Evolutionary conservation across 1,284 basidiomycete genomes (phyloP), one percentile per base, ranked within the genome.

Genomic region (Ceratobasidium sp.): DNA sequence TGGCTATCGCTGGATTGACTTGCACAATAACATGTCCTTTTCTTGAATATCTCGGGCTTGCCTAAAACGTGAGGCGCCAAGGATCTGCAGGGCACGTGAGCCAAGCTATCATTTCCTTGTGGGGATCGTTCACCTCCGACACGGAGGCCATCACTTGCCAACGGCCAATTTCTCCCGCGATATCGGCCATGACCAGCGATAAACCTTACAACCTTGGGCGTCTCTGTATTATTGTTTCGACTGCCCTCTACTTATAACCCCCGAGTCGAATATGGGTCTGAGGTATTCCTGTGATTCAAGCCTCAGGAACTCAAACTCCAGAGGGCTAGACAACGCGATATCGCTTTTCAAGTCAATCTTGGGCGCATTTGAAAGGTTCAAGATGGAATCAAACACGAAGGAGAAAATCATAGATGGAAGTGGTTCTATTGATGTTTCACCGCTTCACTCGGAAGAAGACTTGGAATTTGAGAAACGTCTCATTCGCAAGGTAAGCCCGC

Each of bases 391-490:
- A 6, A 34, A n/a, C 4, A 32, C n/a, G 15, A 54, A 54, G 32
- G 52, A 20, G 25, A 22, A 34, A 12, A 34, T 20, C 8, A 17
- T 54, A 4, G 31, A 54, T 17, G 25, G 49, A 7, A 25, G 20
- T 15, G 20, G 27, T 13, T 52, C 49, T 13, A 31, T 5, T 15
- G 27, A n/a, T 13, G 27, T 15, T 25, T 52, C 49, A 22, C 20
- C 49, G 27, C 22, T 17, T 6, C n/a, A 42, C 27, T 67, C 62
- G 17, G 29, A 67, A 40, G 50, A 53, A 22, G 62, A 67, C 40
- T 49, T 54, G 50, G 13, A 25, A 25, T 67, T 67, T 54, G 49
- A 53, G 32, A 67, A 54, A 22, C 50, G 25, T 31, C 62, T 67
- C 25, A 54, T 67, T 45, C 62, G 62, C 40, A 67, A 67, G 40